Conservation (phyloP, 148 eudicot species). For the Bassia scoparia region DNA sequence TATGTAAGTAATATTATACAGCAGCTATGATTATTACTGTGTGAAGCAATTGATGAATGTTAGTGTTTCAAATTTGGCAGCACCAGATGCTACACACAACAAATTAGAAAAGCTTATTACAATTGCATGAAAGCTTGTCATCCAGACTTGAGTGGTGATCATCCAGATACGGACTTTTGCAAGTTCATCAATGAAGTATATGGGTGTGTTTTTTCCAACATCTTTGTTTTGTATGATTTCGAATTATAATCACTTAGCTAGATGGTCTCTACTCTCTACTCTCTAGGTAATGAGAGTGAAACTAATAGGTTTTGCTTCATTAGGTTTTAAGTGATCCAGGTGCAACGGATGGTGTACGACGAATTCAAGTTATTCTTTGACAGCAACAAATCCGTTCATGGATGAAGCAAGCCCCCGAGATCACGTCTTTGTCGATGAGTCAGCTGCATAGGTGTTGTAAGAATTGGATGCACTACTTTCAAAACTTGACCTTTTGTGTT, state of each 20-base stretch:
- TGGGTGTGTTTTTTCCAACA: slow-evolving; percentile 37
- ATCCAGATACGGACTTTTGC: slow-evolving; percentile 89
- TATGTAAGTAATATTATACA: too few species aligned
- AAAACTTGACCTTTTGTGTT: not conserved
- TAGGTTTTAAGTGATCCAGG: slow-evolving; percentile 96
- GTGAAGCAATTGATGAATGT: not conserved
- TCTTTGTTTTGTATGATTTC: not conserved
- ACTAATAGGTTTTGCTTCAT: slow-evolving; percentile 10
- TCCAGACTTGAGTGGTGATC: slow-evolving; percentile 94
- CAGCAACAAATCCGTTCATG: slow-evolving; percentile 79
- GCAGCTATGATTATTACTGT: not conserved
- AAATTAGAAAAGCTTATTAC: slow-evolving; percentile 90
- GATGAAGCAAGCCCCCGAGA: slow-evolving; percentile 75
- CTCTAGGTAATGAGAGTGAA: not conserved
- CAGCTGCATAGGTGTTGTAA: slow-evolving; percentile 80
- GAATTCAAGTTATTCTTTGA: slow-evolving; percentile 89
- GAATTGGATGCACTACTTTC: not conserved
- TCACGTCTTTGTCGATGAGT: slow-evolving; percentile 95
- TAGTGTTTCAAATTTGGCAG: slow-evolving; percentile 30
- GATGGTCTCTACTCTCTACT: not conserved
- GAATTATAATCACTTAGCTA: not conserved
- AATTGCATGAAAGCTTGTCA: slow-evolving; percentile 98
- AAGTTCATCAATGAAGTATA: slow-evolving; percentile 94
- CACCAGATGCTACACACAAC: slow-evolving; percentile 88
- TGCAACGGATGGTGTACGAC: slow-evolving; percentile 90